Conservation (phyloP, 2,329 filamentous ascomycete genomes). For the Akanthomyces dipterigenus region DNA sequence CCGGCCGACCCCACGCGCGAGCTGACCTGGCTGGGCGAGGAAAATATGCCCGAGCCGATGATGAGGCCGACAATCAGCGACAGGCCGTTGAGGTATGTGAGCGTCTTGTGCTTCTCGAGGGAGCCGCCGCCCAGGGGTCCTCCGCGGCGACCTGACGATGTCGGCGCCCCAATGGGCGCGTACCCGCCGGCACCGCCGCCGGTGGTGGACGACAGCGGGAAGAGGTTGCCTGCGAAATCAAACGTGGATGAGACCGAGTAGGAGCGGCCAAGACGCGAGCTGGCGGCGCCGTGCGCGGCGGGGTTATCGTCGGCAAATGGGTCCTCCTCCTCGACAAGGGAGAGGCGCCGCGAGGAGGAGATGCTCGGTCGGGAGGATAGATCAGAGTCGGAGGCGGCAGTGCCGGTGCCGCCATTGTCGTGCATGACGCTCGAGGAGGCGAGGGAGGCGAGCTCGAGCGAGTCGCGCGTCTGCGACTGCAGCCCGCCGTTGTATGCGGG, state of each 20-base stretch:
- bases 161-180: slow-evolving; percentile 75
- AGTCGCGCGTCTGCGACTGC: slow-evolving; percentile 64
- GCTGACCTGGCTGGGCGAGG: slow-evolving; percentile 88
- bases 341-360: slow-evolving; percentile 86
- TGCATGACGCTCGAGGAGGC: slow-evolving; percentile 64
- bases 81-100: slow-evolving; percentile 90
- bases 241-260: slow-evolving; percentile 92
- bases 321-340: slow-evolving; percentile 74
- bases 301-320: slow-evolving; percentile 57
- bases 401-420: slow-evolving; percentile 42
- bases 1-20: slow-evolving; percentile 85
- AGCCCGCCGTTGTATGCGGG: slow-evolving; percentile 22
- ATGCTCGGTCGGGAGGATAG: slow-evolving; percentile 76
- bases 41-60: slow-evolving; percentile 95
- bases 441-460: slow-evolving; percentile 90
- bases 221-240: slow-evolving; percentile 89
- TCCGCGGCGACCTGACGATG: slow-evolving; percentile 43
- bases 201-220: slow-evolving; percentile 79
- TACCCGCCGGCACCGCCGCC: slow-evolving; percentile 60
- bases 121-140: slow-evolving; percentile 63
- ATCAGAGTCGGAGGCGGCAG: slow-evolving; percentile 35
- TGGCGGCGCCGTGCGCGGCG: slow-evolving; percentile 25
- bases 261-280: slow-evolving; percentile 46
- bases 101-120: slow-evolving; percentile 88
- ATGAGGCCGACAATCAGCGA: slow-evolving; percentile 88